phyloP scores from a whole-genome alignment of 495 filamentous ascomycete genomes.

The Trichoderma reesei region DNA sequence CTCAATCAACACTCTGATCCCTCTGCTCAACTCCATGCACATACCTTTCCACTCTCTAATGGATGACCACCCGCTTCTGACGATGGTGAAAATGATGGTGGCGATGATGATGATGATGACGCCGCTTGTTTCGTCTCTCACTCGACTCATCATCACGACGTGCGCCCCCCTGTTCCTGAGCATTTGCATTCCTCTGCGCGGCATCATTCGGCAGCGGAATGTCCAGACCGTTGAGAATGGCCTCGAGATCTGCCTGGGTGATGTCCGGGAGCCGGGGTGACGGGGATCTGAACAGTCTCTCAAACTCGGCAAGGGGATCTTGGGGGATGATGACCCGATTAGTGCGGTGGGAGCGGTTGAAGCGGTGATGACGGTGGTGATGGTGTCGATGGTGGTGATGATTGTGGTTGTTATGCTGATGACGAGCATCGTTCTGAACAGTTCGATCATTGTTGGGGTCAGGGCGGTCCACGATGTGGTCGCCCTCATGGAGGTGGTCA shows the following conservation, averaged over 20 bases:
- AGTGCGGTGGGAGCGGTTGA: not conserved
- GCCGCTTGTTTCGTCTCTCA: not conserved
- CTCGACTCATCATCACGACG: not conserved
- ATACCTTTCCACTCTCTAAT: not conserved
- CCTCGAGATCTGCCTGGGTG: not conserved
- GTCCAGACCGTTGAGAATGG: not conserved
- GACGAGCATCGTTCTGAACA: no score
- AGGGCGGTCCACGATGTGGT: not conserved
- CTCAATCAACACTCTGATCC: no score
- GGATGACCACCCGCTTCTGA: not conserved
- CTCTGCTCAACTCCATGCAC: no score
- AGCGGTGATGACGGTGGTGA: not conserved
- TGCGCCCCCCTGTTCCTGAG: not conserved
- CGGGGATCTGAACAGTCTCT: not conserved
- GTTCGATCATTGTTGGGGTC: not conserved
- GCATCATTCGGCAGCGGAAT: not conserved
- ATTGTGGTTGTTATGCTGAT: no score
- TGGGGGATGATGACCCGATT: not conserved
- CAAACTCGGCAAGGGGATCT: not conserved
- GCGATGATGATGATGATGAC: not conserved
- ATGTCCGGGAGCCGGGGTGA: not conserved
- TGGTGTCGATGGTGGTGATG: not conserved
- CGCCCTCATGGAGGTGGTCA: not conserved
- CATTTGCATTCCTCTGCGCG: not conserved
- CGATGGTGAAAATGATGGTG: not conserved